Evolutionary conservation across 2,329 filamentous ascomycete genomes (phyloP), one percentile per base, ranked within the genome.

Genomic region (Cadophora gregata): DNA sequence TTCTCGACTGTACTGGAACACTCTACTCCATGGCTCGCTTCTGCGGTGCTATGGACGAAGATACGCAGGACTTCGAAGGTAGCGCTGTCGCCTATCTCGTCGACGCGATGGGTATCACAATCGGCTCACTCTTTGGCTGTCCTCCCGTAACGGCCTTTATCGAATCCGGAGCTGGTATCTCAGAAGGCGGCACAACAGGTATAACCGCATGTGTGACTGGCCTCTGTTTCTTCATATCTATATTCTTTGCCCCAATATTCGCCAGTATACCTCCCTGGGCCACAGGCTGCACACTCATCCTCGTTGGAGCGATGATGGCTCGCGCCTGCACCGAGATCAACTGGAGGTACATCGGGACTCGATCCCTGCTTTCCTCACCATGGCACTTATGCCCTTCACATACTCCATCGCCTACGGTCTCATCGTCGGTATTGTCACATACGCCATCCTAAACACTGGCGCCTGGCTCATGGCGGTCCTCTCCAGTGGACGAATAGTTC

Each of bases 161-260:
- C 74, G 93, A 96, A 79, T 93, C 90, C n/a, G 93, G 93, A 75
- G 93, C 93, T 9, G 93, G 93, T 73, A 96, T 97, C 70, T 92
- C 92, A 0, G 93, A 97, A 79, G 93, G 93, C 61, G 93, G 93
- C 53, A 89, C 90, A 75, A 96, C 93, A 0, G 93, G 93, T 19
- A 80, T 97, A n/a, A 96, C 93, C 0, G 88, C 92, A 56, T 91
- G 95, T 78, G 82, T 87, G 19, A 90, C 92, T 0, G 93, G 93
- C 5, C 65, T 96, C 59, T 93, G 90, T 80, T 97, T 97, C 83
- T 90, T 97, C 81, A 87, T 96, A 76, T 88, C 91, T 65, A 86
- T 96, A 68, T 96, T 96, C 83, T 96, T 96, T 77, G 93, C 93
- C 0, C 93, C 93, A 0, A 95, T 96, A 65, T 96, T 96, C 75